Conservation (phyloP, 1,284 basidiomycete genomes). For the Apiotrichum veenhuisii region DNA sequence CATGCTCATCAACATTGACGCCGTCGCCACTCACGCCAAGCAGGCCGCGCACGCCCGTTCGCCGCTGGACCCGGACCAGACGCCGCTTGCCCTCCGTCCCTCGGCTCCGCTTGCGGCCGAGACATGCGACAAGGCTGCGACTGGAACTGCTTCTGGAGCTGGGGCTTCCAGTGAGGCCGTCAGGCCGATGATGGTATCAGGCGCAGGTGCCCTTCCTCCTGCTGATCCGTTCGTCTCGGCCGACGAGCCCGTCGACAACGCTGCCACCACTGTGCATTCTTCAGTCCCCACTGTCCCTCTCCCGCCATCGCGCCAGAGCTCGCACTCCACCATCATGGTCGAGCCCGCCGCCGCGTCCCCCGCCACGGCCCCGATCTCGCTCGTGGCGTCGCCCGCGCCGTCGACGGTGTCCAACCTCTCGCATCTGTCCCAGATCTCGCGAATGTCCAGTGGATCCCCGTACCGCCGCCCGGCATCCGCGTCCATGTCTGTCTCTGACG, state of each 20-base stretch:
- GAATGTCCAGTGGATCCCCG: background rate
- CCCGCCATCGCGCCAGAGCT: background rate
- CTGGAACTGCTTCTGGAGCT: too few relatives aligned
- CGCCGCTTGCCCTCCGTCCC: background rate
- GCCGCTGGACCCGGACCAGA: background rate
- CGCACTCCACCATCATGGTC: background rate
- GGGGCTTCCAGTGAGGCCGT: background rate
- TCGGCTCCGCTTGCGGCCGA: background rate
- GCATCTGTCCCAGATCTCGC: background rate
- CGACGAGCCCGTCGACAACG: background rate
- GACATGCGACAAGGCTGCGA: background rate
- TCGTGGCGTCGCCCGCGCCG: conserved; percentile 4
- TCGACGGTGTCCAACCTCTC: background rate
- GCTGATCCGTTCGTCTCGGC: background rate
- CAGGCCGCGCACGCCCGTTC: background rate
- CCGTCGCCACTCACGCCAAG: background rate
- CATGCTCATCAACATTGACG: conserved; percentile 5
- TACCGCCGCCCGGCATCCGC: background rate
- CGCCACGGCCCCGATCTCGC: background rate
- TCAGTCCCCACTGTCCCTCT: background rate
- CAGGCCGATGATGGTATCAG: background rate
- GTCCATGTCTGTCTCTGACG: conserved; percentile 1
- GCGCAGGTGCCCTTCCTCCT: background rate
- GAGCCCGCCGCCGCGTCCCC: background rate
- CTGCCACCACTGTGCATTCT: too few relatives aligned